Evolutionary conservation across 2,329 filamentous ascomycete genomes (phyloP).

Genomic region (Trematosphaeria pertusa): DNA sequence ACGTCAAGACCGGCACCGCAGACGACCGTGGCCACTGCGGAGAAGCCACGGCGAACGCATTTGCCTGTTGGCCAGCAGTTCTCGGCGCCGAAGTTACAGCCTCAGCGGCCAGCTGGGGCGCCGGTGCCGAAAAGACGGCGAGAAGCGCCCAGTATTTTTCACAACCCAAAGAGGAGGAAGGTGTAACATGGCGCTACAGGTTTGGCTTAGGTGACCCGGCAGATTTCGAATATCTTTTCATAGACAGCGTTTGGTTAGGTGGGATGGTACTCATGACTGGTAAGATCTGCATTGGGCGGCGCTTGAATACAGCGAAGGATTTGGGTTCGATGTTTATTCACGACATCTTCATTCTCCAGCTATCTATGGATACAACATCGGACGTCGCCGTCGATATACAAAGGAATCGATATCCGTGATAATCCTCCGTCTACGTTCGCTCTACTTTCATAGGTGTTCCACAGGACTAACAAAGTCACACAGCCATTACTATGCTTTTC

Average conservation of each 20-base stretch:
- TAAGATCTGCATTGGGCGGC: neutral
- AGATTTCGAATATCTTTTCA: neutral
- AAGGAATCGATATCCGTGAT: too few relatives aligned
- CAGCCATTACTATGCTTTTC: too few relatives aligned
- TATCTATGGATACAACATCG: too few relatives aligned
- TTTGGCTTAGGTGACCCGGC: too few relatives aligned
- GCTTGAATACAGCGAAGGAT: too few relatives aligned
- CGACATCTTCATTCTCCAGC: too few relatives aligned
- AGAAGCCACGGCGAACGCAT: conserved; percentile 26
- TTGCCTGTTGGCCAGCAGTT: conserved; percentile 40
- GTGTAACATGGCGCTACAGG: neutral
- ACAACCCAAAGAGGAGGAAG: conserved; percentile 24
- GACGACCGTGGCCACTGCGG: conserved; percentile 10
- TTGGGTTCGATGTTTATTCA: too few relatives aligned
- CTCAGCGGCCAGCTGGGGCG: conserved; percentile 10
- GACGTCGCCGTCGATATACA: too few relatives aligned
- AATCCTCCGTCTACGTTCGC: too few relatives aligned
- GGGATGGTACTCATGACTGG: neutral
- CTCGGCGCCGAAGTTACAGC: conserved; percentile 29
- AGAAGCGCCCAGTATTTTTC: conserved; percentile 29
- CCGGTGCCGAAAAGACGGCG: conserved; percentile 24
- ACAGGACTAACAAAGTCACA: too few relatives aligned
- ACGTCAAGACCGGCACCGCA: conserved; percentile 29
- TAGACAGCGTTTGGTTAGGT: neutral
- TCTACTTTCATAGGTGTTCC: too few relatives aligned